Conservation (phyloP, 2,329 filamentous ascomycete species). For the Microsporum canis region DNA sequence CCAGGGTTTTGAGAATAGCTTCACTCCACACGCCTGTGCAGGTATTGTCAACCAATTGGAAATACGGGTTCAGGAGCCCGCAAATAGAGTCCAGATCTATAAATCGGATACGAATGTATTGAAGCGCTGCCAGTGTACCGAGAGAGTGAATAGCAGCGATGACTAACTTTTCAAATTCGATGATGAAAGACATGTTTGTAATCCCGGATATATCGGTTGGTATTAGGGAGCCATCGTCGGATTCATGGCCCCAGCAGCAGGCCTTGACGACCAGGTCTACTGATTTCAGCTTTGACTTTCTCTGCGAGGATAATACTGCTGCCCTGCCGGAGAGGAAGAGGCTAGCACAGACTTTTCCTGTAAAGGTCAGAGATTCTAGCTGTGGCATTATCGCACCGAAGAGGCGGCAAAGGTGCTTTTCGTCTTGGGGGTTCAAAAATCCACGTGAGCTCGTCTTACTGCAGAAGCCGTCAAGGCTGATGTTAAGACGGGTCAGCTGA, state of each 20-base stretch:
- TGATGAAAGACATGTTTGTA: constrained; percentile 60
- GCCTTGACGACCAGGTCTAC: constrained; percentile 65
- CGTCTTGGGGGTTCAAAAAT: constrained; percentile 32
- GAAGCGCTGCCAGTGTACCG: constrained; percentile 46
- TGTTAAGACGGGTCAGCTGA: constrained; percentile 51
- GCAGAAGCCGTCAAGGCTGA: constrained; percentile 63
- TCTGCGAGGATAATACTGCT: constrained; percentile 39
- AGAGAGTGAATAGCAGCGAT: constrained; percentile 52
- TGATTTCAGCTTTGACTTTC: constrained; percentile 43
- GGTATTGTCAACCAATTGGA: constrained; percentile 48
- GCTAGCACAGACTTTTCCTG: constrained; percentile 57
- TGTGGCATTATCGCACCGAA: constrained; percentile 50
- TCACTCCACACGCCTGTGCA: constrained; percentile 65
- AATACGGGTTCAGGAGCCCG: constrained; percentile 62
- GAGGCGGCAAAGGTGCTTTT: constrained; percentile 54
- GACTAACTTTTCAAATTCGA: constrained; percentile 58
- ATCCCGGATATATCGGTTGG: constrained; percentile 59
- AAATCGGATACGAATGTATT: constrained; percentile 59
- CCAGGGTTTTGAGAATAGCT: constrained; percentile 50
- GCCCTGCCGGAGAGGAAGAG: constrained; percentile 53
- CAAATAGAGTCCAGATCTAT: constrained; percentile 63
- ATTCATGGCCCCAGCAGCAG: constrained; percentile 46
- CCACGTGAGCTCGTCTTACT: constrained; percentile 47
- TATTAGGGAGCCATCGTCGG: constrained; percentile 23
- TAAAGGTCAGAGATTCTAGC: constrained; percentile 59